Evolutionary conservation across 441 rosid species (phyloP).

Genomic region (Croton laevigatus): DNA sequence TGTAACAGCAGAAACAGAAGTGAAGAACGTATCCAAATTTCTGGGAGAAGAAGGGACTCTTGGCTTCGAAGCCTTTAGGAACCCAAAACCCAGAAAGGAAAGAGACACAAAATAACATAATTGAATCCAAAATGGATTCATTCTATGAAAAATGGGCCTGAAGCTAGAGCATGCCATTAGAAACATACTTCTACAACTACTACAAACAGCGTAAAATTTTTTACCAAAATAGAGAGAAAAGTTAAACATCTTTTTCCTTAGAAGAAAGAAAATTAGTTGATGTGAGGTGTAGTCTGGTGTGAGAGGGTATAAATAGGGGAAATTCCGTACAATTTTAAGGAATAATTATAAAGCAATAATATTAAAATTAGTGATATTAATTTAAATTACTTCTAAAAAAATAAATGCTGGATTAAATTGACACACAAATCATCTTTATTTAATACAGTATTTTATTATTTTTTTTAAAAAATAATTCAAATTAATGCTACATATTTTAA

Average conservation of each 20-base stretch:
- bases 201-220: background rate
- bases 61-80: slow-evolving; percentile 31
- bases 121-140: slow-evolving; percentile 27
- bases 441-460: no score
- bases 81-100: slow-evolving; percentile 38
- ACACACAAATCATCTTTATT: no score
- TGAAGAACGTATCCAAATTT: slow-evolving; percentile 51
- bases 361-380: no score
- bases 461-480: no score
- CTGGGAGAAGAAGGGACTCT: slow-evolving; percentile 25
- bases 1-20: slow-evolving; percentile 58
- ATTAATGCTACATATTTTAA: no score
- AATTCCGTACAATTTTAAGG: no score
- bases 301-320: background rate
- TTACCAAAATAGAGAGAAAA: background rate
- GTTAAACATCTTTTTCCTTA: background rate
- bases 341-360: no score
- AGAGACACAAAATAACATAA: slow-evolving; percentile 30
- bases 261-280: background rate
- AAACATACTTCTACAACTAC: background rate
- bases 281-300: background rate
- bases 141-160: background rate
- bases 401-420: no score
- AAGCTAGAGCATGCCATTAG: background rate
- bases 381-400: no score